Evolutionary conservation across 2,329 filamentous ascomycete species (phyloP).

Genomic region (Paracamarosporium sp.): DNA sequence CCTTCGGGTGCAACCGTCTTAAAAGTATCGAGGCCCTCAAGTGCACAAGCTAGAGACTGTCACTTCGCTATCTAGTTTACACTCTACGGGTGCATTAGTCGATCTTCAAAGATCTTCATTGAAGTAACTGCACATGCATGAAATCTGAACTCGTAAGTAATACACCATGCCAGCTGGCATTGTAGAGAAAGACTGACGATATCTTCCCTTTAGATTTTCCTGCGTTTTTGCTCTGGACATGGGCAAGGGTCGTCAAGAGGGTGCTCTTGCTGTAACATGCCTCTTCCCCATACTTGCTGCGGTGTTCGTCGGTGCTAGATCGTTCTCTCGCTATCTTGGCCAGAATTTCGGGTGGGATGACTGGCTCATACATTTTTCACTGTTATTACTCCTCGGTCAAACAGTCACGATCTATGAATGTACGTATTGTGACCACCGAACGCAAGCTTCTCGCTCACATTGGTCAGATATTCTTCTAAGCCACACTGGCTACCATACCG

Average conservation of each 20-base stretch:
- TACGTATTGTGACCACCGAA: background rate
- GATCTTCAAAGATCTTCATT: background rate
- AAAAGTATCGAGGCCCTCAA: conserved; percentile 4
- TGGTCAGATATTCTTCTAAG: conserved; percentile 35
- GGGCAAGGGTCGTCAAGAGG: conserved; percentile 36
- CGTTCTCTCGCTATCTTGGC: conserved; percentile 36
- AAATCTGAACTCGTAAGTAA: background rate
- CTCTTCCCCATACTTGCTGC: conserved; percentile 36
- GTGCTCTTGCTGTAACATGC: conserved; percentile 32
- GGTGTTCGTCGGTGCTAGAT: conserved; percentile 34
- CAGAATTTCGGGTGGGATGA: conserved; percentile 44
- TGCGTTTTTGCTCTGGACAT: conserved; percentile 5
- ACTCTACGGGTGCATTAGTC: background rate
- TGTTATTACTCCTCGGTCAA: conserved; percentile 21
- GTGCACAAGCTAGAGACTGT: background rate
- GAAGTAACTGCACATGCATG: background rate
- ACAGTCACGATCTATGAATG: conserved; percentile 12
- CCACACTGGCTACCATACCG: conserved; percentile 41
- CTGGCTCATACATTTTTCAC: conserved; percentile 34
- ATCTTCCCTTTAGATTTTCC: background rate
- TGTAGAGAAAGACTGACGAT: too few relatives aligned
- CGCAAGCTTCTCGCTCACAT: background rate
- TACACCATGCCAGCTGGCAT: background rate
- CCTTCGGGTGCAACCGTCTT: background rate
- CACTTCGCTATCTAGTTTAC: background rate